phyloP scores from a whole-genome alignment of 768 basidiomycete genomes.

The Kwoniella dendrophila region DNA sequence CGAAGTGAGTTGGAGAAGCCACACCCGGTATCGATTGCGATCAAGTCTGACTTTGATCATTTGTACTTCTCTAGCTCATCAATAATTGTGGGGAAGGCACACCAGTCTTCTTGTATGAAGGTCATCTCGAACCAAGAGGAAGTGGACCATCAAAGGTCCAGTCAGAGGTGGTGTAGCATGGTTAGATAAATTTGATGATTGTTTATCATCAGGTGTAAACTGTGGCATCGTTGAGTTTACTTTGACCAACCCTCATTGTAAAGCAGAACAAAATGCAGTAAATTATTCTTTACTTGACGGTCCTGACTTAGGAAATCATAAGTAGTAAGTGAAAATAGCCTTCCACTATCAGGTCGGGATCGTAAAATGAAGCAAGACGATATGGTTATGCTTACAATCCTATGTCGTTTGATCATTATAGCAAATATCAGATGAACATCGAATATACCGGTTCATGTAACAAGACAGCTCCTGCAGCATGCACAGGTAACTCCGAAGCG shows the following conservation, averaged over 20 bases:
- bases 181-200: conserved; percentile 16
- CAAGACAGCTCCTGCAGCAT: background rate
- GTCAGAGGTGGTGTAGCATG: conserved; percentile 30
- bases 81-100: conserved; percentile 27
- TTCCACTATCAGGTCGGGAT: too few relatives aligned
- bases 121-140: conserved; percentile 1
- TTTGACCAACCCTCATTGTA: conserved; percentile 17
- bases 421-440: conserved; percentile 15
- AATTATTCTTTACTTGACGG: conserved; percentile 29
- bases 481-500: conserved; percentile 1
- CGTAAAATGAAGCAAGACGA: too few relatives aligned
- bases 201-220: conserved; percentile 28
- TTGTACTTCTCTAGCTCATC: conserved; percentile 23
- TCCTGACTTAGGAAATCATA: conserved; percentile 23
- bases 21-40: too few relatives aligned
- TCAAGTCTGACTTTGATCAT: background rate
- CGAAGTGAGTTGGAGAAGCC: too few relatives aligned
- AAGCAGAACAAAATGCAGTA: conserved; percentile 13
- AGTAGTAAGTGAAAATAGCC: conserved; percentile 18
- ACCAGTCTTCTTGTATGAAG: conserved; percentile 26
- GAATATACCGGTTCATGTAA: conserved; percentile 10
- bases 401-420: background rate
- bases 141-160: conserved; percentile 22
- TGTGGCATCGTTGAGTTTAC: conserved; percentile 35
- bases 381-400: background rate